A percentile compares a stretch with the other conserved stretches of the same genome.
These are phyloP conservation scores for Microcyclospora pomicola DNA, from an alignment of 2,329 filamentous ascomycete species.

Conservation along the genomic window DNA sequence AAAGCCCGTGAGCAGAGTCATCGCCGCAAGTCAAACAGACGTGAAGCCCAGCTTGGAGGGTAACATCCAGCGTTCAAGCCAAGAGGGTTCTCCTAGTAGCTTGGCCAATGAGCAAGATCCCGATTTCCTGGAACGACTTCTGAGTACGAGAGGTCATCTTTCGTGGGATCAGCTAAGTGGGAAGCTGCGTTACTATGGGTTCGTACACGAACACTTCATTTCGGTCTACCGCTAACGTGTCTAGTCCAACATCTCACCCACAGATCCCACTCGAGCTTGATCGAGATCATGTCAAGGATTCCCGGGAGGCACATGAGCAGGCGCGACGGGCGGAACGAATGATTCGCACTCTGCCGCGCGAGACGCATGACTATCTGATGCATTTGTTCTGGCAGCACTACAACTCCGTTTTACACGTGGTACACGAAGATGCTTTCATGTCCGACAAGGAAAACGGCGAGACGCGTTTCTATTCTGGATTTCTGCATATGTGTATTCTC, in stretches of 20 bases:
- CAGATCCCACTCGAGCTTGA: constrained; percentile 14
- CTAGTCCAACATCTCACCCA: constrained; percentile 12
- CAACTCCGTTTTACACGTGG: constrained; percentile 14
- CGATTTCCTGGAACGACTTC: constrained; percentile 11
- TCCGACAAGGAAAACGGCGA: constrained; percentile 11
- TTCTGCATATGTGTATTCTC: constrained; percentile 15
- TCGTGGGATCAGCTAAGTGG: constrained; percentile 15
- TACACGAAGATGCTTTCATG: constrained; percentile 14
- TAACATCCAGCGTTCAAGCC: too few relatives aligned
- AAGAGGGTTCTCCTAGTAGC: too few relatives aligned
- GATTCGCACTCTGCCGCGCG: constrained; percentile 10
- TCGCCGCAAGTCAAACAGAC: too few relatives aligned
- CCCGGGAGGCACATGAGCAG: constrained; percentile 8
- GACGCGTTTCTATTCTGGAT: constrained; percentile 15
- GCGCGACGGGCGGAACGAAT: constrained; percentile 12
- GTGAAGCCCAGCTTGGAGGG: too few relatives aligned
- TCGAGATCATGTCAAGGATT: constrained; percentile 6
- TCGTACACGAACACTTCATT: too few relatives aligned
- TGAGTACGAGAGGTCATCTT: constrained; percentile 14
- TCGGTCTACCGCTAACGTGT: too few relatives aligned
- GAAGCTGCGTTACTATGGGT: constrained; percentile 12
- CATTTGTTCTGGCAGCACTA: constrained; percentile 16
- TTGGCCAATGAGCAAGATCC: constrained; percentile 9
- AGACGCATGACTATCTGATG: constrained; percentile 16
- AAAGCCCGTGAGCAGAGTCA: constrained; percentile 1